Evolutionary conservation across 192 early-diverging fungal genomes (phyloP).

Genomic region (Gaertneriomyces semiglobifer): DNA sequence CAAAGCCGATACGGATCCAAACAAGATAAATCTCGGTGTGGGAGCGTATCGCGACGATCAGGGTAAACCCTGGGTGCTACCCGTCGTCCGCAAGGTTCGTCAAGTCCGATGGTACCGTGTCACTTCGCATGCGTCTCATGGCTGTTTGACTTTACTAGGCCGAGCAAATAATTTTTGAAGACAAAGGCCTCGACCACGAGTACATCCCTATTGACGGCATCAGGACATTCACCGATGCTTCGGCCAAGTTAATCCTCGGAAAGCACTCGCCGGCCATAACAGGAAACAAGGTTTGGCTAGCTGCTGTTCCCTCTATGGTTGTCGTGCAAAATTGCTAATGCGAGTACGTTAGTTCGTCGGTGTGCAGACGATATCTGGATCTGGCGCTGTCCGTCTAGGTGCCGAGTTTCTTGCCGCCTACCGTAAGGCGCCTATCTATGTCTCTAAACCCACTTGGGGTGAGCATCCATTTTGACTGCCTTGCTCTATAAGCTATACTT

Average conservation of each 20-base stretch:
- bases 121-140: neutral
- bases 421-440: slow-evolving; percentile 68
- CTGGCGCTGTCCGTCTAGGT: slow-evolving; percentile 84
- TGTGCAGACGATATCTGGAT: slow-evolving; percentile 93
- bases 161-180: slow-evolving; percentile 65
- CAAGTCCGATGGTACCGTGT: neutral
- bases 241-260: slow-evolving; percentile 80
- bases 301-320: neutral
- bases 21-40: slow-evolving; percentile 92
- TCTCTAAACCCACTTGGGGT: slow-evolving; percentile 98
- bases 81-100: slow-evolving; percentile 82
- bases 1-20: slow-evolving; percentile 70
- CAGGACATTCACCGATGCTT: slow-evolving; percentile 71
- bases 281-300: slow-evolving; percentile 62
- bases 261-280: slow-evolving; percentile 63
- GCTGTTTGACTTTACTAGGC: slow-evolving; percentile 45
- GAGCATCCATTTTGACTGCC: slow-evolving; percentile 14
- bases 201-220: slow-evolving; percentile 89
- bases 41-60: slow-evolving; percentile 92
- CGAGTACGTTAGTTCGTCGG: slow-evolving; percentile 38
- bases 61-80: slow-evolving; percentile 93
- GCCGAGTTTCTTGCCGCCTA: slow-evolving; percentile 79
- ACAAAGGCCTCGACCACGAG: slow-evolving; percentile 82
- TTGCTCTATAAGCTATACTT: neutral
- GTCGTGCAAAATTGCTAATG: neutral